A percentile compares a stretch with the other conserved stretches of the same genome.
Conservation (phyloP, 768 basidiomycete genomes). For the Dentipellis sp. region DNA sequence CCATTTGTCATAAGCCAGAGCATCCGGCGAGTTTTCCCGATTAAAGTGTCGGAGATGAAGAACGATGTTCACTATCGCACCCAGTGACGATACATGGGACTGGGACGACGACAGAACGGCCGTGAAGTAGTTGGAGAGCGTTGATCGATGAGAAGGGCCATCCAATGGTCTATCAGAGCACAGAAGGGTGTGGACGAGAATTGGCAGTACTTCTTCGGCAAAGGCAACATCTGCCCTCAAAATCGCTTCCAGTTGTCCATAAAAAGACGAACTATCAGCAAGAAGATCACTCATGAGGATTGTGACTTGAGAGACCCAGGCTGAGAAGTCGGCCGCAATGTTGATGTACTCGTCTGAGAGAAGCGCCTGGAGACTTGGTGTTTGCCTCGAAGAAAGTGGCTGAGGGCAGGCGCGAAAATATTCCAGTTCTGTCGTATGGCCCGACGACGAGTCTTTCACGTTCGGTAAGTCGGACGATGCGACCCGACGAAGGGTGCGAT, state of each 20-base stretch:
- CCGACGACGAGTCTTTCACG: constrained; percentile 4
- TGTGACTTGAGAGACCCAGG: constrained; percentile 57
- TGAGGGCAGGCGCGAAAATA: constrained; percentile 19
- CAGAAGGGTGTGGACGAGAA: constrained; percentile 66
- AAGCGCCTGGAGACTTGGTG: constrained; percentile 30
- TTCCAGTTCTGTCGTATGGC: constrained; percentile 15
- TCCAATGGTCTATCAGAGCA: constrained; percentile 18
- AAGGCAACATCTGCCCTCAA: constrained; percentile 46
- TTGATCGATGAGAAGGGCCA: constrained; percentile 18
- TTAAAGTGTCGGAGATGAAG: constrained; percentile 72
- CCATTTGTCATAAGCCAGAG: constrained; percentile 69
- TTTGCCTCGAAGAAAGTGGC: constrained; percentile 14
- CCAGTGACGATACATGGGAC: constrained; percentile 34
- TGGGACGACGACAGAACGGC: constrained; percentile 34
- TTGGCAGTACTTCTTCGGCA: constrained; percentile 60
- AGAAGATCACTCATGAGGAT: constrained; percentile 50
- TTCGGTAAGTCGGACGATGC: constrained; percentile 8
- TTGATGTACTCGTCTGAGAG: constrained; percentile 26
- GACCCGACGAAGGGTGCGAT: constrained; percentile 10
- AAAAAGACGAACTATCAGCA: constrained; percentile 49
- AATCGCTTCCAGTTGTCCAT: constrained; percentile 54
- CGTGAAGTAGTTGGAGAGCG: constrained; percentile 47
- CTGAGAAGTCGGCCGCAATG: constrained; percentile 38
- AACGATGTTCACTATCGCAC: constrained; percentile 61
- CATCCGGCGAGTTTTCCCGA: constrained; percentile 28